Conservation (phyloP, 345 rosid species). For the Citrus medica region DNA sequence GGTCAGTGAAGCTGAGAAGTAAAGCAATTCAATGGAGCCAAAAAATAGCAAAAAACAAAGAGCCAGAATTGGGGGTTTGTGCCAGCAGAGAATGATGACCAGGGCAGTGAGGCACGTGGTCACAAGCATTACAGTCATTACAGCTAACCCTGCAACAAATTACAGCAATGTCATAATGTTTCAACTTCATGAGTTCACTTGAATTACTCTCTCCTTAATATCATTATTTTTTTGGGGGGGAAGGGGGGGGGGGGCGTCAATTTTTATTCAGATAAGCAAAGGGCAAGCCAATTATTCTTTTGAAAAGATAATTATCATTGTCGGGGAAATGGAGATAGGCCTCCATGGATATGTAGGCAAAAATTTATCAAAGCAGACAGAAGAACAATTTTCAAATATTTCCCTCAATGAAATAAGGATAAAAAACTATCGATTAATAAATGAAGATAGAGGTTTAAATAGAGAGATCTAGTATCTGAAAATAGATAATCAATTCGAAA, state of each 20-base stretch:
- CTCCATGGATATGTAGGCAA: not conserved
- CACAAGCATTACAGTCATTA: conserved; percentile 98
- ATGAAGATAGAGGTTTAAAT: not conserved
- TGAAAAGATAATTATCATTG: not conserved
- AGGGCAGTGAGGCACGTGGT: conserved; percentile 93
- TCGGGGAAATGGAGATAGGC: not conserved
- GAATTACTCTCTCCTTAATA: not conserved
- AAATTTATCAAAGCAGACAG: not conserved
- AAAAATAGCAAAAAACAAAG: conserved; percentile 76
- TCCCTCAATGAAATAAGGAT: not conserved
- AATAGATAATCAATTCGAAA: not conserved
- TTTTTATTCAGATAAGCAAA: not conserved
- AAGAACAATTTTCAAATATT: not conserved
- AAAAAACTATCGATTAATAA: not conserved
- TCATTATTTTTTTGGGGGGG: not conserved
- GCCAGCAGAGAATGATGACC: conserved; percentile 92
- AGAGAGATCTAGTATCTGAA: not conserved
- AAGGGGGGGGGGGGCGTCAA: not conserved
- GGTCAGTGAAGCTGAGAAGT: conserved; percentile 97
- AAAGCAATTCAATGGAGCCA: conserved; percentile 81
- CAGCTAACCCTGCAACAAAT: conserved; percentile 74
- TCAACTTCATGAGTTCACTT: not conserved
- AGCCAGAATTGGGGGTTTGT: conserved; percentile 77
- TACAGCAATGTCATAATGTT: conserved; percentile 2
- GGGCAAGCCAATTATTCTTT: not conserved